Evolutionary conservation across 495 filamentous ascomycete species (phyloP), one percentile per base, ranked within the genome.

Genomic region (Aspergillus bertholletiae): DNA sequence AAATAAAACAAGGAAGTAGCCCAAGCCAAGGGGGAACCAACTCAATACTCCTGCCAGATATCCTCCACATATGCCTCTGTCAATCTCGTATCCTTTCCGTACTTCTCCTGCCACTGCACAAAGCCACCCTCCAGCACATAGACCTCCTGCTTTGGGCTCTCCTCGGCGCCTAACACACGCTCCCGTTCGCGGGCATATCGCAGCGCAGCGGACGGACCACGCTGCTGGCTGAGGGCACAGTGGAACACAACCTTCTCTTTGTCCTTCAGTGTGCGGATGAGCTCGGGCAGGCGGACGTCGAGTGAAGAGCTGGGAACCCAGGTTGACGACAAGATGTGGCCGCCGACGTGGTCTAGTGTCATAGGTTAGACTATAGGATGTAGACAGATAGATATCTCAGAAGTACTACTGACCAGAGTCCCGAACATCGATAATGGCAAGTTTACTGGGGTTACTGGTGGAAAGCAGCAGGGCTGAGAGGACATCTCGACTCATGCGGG

Each of bases 241-340:
- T 98, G 95, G 69, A 98, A 98, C 17, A 98, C 83, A 21, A 98
- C 89, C 37, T 78, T 84, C 40, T 95, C 80, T 63, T 89, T 90
- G 64, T 88, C 85, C 55, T 84, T 70, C 27, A 97, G 82, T 50
- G 81, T 85, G 48, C 88, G 86, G 3, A 96, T 80, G 24, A 98
- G 82, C 56, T 90, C 89, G 0, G 94, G 90, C 55, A 92, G 80
- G 54, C 78, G 83, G 67, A 83, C 77, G 63, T 95, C 89, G 28
- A 96, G 82, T 3, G 80, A 79, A 32, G 68, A 73, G 51, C 82
- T 89, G 7, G 95, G 92, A 34, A 89, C 80, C 76, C 96, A 89
- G 30, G 78, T 80, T 18, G 87, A 88, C 32, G 73, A 68, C 46
- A 51, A 54, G 54, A 98, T 98, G 76, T 98, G 94, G 54, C 94